These are phyloP conservation scores for Aegilops longissima DNA, from an alignment of 176 grass and related monocot genomes.

Conservation along the genomic window DNA sequence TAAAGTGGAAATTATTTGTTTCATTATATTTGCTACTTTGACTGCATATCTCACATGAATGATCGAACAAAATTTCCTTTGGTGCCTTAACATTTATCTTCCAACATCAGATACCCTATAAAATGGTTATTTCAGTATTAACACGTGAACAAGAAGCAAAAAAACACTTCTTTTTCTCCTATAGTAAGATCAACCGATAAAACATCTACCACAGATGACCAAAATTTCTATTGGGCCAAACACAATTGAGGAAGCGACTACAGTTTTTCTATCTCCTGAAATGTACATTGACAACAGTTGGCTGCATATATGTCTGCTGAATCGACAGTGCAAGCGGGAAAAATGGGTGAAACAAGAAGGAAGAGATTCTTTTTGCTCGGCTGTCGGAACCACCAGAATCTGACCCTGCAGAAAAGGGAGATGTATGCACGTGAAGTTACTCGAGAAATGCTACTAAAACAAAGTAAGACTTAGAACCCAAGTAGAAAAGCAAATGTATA, in stretches of 20 bases:
- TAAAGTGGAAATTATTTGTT: neutral
- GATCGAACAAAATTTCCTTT: neutral
- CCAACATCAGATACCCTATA: neutral
- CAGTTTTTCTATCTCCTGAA: conserved; percentile 56
- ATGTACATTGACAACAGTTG: conserved; percentile 92
- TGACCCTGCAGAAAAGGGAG: conserved; percentile 42
- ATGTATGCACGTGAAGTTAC: neutral
- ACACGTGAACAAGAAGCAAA: neutral
- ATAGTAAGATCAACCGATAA: neutral
- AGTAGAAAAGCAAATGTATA: neutral
- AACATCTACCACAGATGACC: conserved; percentile 20
- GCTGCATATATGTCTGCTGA: conserved; percentile 94
- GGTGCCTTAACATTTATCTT: neutral
- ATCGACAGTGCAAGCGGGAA: conserved; percentile 82
- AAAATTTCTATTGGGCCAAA: conserved; percentile 33
- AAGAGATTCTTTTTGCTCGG: conserved; percentile 67
- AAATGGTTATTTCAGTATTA: neutral
- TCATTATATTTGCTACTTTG: neutral
- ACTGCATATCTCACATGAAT: neutral
- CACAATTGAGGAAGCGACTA: conserved; percentile 27
- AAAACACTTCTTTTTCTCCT: neutral
- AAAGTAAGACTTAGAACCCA: neutral
- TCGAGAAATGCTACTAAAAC: neutral
- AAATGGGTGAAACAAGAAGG: conserved; percentile 87
- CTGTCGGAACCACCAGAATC: conserved; percentile 58